phyloP scores from a whole-genome alignment of 139 green algal species.

The Dunaliella primolecta region DNA sequence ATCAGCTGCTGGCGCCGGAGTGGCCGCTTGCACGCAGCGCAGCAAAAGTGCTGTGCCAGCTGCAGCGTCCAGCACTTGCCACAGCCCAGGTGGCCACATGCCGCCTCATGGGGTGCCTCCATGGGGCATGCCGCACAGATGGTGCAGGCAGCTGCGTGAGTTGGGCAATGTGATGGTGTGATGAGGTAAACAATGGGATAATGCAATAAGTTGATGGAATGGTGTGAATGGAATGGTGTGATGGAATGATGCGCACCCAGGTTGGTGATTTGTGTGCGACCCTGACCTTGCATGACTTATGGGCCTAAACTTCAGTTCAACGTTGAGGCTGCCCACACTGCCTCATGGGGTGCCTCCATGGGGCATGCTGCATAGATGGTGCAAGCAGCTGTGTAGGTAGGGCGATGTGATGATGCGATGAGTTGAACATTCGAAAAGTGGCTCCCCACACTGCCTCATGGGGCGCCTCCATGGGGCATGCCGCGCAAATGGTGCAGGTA shows the following conservation, averaged over 20 bases:
- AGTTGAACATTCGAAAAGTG: too few relatives aligned
- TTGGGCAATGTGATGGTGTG: neutral
- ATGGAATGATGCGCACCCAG: too few relatives aligned
- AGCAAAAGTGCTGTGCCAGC: slow-evolving; percentile 43
- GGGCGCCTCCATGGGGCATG: slow-evolving; percentile 41
- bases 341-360: too few relatives aligned
- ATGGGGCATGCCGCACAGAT: slow-evolving; percentile 49
- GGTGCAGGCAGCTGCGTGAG: slow-evolving; percentile 15
- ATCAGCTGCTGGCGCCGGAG: slow-evolving; percentile 50
- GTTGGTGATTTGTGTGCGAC: too few relatives aligned
- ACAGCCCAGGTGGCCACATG: slow-evolving; percentile 61
- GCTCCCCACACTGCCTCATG: slow-evolving; percentile 55
- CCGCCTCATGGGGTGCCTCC: slow-evolving; percentile 40
- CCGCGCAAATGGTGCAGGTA: slow-evolving; percentile 41
- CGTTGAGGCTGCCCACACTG: too few relatives aligned
- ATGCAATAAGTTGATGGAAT: too few relatives aligned
- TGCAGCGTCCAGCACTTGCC: slow-evolving; percentile 62
- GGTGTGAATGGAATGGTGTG: neutral
- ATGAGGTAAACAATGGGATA: neutral
- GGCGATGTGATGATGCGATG: too few relatives aligned
- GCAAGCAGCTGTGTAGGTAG: too few relatives aligned
- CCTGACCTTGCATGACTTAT: neutral
- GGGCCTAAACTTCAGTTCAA: too few relatives aligned
- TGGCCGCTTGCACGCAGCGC: slow-evolving; percentile 34
- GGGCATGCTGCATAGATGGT: too few relatives aligned